phyloP scores from a whole-genome alignment of 2,329 filamentous ascomycete genomes.

The Gnomoniopsis smithogilvyi region DNA sequence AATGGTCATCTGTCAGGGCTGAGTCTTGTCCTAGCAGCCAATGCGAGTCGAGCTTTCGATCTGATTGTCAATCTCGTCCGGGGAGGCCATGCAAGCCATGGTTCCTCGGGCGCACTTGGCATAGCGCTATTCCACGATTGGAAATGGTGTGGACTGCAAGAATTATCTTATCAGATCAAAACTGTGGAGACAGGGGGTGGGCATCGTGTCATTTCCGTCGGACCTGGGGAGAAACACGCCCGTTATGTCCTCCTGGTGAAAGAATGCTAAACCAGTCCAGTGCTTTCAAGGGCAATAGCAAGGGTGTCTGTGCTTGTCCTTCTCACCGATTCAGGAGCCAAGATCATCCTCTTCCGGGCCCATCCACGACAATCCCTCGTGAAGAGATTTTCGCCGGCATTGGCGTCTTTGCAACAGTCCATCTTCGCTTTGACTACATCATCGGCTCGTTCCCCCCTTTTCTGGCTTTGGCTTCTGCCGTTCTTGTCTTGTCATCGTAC shows the following conservation, averaged over 20 bases:
- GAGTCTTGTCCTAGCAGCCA: neutral
- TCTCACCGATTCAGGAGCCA: conserved; percentile 15
- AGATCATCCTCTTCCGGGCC: conserved; percentile 2
- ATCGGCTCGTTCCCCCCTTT: neutral
- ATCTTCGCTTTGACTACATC: conserved; percentile 10
- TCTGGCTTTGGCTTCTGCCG: neutral
- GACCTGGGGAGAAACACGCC: neutral
- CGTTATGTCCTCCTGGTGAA: neutral
- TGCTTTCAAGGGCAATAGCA: neutral
- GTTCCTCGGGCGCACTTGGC: too few species aligned
- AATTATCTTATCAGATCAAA: conserved; percentile 19
- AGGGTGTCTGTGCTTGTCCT: neutral
- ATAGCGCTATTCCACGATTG: conserved; percentile 1
- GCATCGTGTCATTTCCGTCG: neutral
- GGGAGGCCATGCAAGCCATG: neutral
- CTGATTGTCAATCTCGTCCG: neutral
- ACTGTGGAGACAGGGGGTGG: conserved; percentile 5
- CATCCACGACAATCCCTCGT: neutral
- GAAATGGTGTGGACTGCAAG: neutral
- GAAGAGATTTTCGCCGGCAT: conserved; percentile 13
- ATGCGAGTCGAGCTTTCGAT: conserved; percentile 1
- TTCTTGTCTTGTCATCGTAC: neutral
- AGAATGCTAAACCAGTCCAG: neutral
- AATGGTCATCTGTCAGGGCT: conserved; percentile 8
- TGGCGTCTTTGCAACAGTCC: neutral